Evolutionary conservation across 129 eudicot species (phyloP), one percentile per base, ranked within the genome.

Genomic region (Apium graveolens): DNA sequence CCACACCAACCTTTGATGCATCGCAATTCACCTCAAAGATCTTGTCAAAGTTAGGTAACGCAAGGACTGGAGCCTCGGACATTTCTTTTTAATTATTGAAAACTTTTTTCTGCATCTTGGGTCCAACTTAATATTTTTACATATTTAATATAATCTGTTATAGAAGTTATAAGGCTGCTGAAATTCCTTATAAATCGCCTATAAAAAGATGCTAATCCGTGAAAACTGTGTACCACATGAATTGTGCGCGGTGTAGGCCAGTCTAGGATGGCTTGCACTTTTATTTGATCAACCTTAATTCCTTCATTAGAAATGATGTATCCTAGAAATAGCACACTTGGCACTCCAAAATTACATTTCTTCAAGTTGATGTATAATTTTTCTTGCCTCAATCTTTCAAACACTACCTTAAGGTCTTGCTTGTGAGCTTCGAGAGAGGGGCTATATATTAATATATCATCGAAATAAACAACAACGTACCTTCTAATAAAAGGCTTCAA

Each of bases 111-210:
- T 7, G 70, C 20, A 18, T 44, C 70, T 17, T 20, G 11, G 0
- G 7, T 71, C 81, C 74, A 82, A 11, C 0, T 1, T 8, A 82
- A 53, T 1, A 7, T 55, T 55, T 27, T 21, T 13, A 31, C 20
- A 17, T 11, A 20, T n/a, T 55, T 55, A 7, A 55, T 1, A 55
- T 29, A 55, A 55, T 55, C 65, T 7, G 81, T 77, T 18, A 81
- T 24, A 5, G 80, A 73, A 13, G 80, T 66, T 24, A 37, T 39
- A 2, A 81, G 5, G 11, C 66, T 62, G 46, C 84, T 75, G 31
- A 81, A 81, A 9, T 81, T n/a, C 17, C 35, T 41, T 0, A 81
- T 46, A 75, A 81, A 81, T 10, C 76, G 41, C 37, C 76, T 21
- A 37, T 74, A 81, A 17, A 75, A 76, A 0, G 53, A 27, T 1